A percentile compares a stretch with the other conserved stretches of the same genome.
Evolutionary conservation across 768 basidiomycete species (phyloP).

Genomic region (Panaeolus papilionaceus): DNA sequence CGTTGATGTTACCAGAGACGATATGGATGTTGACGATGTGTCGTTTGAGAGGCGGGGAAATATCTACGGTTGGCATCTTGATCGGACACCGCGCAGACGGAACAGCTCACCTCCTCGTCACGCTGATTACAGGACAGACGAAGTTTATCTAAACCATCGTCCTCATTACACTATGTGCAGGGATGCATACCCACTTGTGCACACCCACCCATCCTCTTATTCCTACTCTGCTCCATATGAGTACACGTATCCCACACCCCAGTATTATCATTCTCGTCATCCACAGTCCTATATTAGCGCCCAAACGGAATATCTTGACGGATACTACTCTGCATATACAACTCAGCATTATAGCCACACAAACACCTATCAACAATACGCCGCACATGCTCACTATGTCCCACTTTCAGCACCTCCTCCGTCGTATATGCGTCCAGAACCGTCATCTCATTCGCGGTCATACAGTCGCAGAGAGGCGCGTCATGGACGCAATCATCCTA

Average conservation of each 20-base stretch:
- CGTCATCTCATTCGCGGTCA: background rate
- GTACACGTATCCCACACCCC: background rate
- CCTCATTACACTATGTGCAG: background rate
- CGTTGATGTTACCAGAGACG: constrained; percentile 11
- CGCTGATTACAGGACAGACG: background rate
- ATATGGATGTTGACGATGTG: constrained; percentile 18
- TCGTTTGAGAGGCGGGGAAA: background rate
- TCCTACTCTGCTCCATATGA: background rate
- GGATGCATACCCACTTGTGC: background rate
- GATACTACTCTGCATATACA: background rate
- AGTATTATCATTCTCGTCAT: background rate
- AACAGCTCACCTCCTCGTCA: background rate
- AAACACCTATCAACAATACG: constrained; percentile 1
- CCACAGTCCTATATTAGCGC: background rate
- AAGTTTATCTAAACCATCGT: background rate
- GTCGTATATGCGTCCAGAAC: background rate
- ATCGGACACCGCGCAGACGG: background rate
- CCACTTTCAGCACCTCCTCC: background rate
- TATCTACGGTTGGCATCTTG: background rate
- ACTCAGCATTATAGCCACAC: constrained; percentile 2
- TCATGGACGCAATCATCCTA: background rate
- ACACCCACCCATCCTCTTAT: background rate
- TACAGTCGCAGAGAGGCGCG: constrained; percentile 6
- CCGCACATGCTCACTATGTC: background rate
- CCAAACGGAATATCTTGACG: background rate